Percentiles rank a stretch among this genome's conserved stretches.
These are phyloP conservation scores for Adansonia gregorii DNA, from an alignment of 441 rosid species.

Conservation along the genomic window DNA sequence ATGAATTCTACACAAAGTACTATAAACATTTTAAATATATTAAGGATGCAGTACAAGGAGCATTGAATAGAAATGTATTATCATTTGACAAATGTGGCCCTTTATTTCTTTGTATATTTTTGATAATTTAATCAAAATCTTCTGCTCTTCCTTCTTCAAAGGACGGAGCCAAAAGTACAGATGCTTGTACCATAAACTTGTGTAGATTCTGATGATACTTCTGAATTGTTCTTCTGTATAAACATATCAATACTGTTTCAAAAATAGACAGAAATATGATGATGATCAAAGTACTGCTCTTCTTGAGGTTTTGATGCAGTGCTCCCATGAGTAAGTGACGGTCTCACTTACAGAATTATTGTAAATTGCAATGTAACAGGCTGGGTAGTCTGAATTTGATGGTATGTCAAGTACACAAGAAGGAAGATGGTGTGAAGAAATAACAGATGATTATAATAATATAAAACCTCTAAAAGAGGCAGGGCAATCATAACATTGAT, in stretches of 20 bases:
- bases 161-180: background rate
- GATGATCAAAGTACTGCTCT: background rate
- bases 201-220: background rate
- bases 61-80: background rate
- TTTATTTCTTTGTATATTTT: background rate
- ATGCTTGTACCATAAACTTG: background rate
- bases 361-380: background rate
- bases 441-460: background rate
- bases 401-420: background rate
- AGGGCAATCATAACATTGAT: background rate
- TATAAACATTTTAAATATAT: background rate
- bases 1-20: constrained; percentile 6
- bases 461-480: constrained; percentile 3
- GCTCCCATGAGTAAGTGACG: constrained; percentile 6
- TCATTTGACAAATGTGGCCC: background rate
- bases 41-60: background rate
- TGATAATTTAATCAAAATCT: constrained; percentile 10
- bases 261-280: background rate
- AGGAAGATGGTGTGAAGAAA: constrained; percentile 6
- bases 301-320: constrained; percentile 10
- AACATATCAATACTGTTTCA: background rate
- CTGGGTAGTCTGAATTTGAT: background rate
- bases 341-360: background rate
- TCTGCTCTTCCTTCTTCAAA: constrained; percentile 2
- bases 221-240: constrained; percentile 7